These are phyloP conservation scores for Aspergillus flavus DNA, from an alignment of 2,329 filamentous ascomycete species.

Conservation along the genomic window DNA sequence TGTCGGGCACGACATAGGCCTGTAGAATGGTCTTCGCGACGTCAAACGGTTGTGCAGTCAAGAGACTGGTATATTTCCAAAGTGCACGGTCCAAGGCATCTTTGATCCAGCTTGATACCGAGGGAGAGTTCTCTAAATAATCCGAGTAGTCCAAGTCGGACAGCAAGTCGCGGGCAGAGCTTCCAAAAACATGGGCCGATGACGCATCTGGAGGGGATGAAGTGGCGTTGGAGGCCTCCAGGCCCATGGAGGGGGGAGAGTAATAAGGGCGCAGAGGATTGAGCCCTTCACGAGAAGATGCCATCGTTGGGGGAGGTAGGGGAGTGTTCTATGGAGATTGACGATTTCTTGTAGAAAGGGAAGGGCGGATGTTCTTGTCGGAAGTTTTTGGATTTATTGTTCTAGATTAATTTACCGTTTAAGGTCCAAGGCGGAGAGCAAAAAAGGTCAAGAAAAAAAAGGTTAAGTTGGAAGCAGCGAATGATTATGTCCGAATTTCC, in stretches of 20 bases:
- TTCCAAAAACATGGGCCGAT: constrained; percentile 55
- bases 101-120: constrained; percentile 72
- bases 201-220: constrained; percentile 40
- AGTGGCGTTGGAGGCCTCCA: constrained; percentile 49
- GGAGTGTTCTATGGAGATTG: neutral
- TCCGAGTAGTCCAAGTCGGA: constrained; percentile 90
- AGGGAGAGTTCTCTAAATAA: constrained; percentile 78
- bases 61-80: constrained; percentile 87
- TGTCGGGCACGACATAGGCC: constrained; percentile 58
- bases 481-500: constrained; percentile 26
- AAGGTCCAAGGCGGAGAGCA: constrained; percentile 4
- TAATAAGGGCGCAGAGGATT: constrained; percentile 66
- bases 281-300: constrained; percentile 52
- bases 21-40: constrained; percentile 94
- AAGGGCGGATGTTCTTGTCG: neutral
- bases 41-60: constrained; percentile 95
- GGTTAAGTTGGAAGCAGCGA: constrained; percentile 3
- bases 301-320: constrained; percentile 36
- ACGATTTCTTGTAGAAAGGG: neutral
- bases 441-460: neutral
- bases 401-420: neutral
- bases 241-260: constrained; percentile 66
- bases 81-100: constrained; percentile 80
- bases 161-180: constrained; percentile 79
- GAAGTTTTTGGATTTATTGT: constrained; percentile 5